These are phyloP conservation scores for Dendrobium huoshanense DNA, from an alignment of 106 monocot genomes.

Conservation along the genomic window DNA sequence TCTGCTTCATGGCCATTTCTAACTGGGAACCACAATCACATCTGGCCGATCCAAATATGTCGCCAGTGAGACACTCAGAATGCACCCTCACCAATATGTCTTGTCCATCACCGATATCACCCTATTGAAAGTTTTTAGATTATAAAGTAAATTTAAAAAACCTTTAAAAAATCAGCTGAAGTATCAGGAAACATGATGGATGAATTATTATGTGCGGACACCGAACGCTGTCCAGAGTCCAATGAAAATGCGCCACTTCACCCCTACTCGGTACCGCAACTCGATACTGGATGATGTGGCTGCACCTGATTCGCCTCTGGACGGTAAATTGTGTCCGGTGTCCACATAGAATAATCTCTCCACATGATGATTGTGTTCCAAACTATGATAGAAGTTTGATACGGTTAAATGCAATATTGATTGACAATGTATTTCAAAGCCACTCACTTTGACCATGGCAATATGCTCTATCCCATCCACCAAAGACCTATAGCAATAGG, in stretches of 20 bases:
- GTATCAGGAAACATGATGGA: not conserved
- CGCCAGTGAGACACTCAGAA: constrained; percentile 86
- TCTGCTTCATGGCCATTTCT: constrained; percentile 71
- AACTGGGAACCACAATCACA: constrained; percentile 94
- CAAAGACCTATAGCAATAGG: constrained; percentile 86
- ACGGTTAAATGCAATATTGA: not conserved
- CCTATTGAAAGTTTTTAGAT: constrained; percentile 26
- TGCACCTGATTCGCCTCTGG: too few species aligned
- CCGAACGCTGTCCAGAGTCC: too few species aligned
- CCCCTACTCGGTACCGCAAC: too few species aligned
- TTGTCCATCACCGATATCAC: constrained; percentile 85
- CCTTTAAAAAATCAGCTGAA: not conserved
- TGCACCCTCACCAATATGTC: constrained; percentile 88
- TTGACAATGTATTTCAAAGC: not conserved
- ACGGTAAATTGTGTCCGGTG: too few species aligned
- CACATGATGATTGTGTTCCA: not conserved
- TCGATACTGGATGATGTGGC: too few species aligned
- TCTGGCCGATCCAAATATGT: constrained; percentile 66
- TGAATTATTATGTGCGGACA: not conserved
- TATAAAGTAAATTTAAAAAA: not conserved
- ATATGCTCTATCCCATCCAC: constrained; percentile 97
- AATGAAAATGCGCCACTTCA: too few species aligned
- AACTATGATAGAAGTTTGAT: not conserved
- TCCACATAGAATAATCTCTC: too few species aligned
- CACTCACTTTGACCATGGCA: constrained; percentile 84